Conservation (phyloP, 371 early-diverging fungal genomes). For the Syncephalastrum contaminatum region DNA sequence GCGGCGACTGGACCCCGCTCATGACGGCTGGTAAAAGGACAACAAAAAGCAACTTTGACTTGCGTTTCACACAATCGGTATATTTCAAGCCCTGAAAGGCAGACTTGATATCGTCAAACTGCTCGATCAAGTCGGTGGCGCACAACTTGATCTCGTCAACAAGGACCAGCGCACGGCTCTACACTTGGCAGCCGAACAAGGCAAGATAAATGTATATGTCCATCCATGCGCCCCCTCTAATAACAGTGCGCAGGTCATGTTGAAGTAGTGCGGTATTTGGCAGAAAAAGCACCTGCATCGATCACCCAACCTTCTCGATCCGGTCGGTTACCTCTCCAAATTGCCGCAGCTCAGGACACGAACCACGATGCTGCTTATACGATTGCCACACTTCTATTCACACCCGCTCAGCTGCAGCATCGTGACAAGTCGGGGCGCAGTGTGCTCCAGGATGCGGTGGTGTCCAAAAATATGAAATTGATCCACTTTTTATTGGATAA, state of each 20-base stretch:
- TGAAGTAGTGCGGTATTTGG: slow-evolving; percentile 34
- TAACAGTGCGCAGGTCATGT: slow-evolving; percentile 28
- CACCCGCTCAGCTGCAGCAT: slow-evolving; percentile 22
- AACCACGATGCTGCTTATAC: slow-evolving; percentile 18
- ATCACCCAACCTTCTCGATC: slow-evolving; percentile 38
- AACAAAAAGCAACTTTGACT: background rate
- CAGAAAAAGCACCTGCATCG: slow-evolving; percentile 32
- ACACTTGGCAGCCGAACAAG: slow-evolving; percentile 52
- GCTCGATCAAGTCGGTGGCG: slow-evolving; percentile 29
- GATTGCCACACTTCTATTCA: slow-evolving; percentile 26
- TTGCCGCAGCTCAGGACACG: slow-evolving; percentile 31
- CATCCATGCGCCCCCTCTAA: background rate
- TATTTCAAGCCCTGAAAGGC: slow-evolving; percentile 43
- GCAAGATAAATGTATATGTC: slow-evolving; percentile 8
- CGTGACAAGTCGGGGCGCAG: slow-evolving; percentile 49
- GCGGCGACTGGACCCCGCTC: slow-evolving; percentile 56
- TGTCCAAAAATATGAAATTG: slow-evolving; percentile 33
- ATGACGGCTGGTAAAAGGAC: slow-evolving; percentile 46
- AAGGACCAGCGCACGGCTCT: slow-evolving; percentile 54
- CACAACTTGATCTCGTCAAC: slow-evolving; percentile 31
- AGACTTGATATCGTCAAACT: slow-evolving; percentile 31
- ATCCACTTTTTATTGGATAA: slow-evolving; percentile 27
- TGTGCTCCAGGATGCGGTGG: slow-evolving; percentile 42
- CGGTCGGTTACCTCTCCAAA: slow-evolving; percentile 47
- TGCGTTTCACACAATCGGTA: background rate